Evolutionary conservation across 352 stramenopile genomes (phyloP).

Genomic region (Phytophthora tubulina): DNA sequence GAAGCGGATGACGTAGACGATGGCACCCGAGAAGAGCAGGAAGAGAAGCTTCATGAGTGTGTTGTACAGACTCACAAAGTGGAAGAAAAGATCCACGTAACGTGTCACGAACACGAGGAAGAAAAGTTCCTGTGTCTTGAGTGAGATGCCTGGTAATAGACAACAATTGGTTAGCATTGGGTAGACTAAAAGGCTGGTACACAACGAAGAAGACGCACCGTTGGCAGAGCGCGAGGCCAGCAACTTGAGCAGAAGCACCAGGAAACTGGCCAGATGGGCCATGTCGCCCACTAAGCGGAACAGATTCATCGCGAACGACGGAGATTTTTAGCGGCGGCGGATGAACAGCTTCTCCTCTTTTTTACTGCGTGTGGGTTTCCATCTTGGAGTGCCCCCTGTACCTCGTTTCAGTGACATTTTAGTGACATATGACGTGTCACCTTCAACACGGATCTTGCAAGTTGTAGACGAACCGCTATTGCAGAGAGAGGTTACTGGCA

Average conservation of each 20-base stretch:
- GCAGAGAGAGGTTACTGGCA: too few species aligned
- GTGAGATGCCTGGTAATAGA: conserved; percentile 91
- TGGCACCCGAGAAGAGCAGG: conserved; percentile 95
- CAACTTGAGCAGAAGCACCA: conserved; percentile 98
- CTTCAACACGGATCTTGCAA: conserved; percentile 17
- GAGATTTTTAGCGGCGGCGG: conserved; percentile 7
- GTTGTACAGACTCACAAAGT: conserved; percentile 98
- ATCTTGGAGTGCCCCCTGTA: conserved; percentile 10
- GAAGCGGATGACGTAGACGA: conserved; percentile 98
- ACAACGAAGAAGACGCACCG: conserved; percentile 43
- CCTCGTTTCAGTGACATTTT: conserved; percentile 31
- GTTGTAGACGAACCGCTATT: conserved; percentile 6
- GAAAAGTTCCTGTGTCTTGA: conserved; percentile 99
- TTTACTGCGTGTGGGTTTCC: conserved; percentile 14
- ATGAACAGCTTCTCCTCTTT: neutral
- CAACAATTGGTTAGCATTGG: neutral
- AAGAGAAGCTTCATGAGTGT: conserved; percentile 99
- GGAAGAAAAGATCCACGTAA: conserved; percentile 99
- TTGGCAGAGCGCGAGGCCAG: conserved; percentile 84
- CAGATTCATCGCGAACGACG: conserved; percentile 89
- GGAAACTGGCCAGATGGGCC: conserved; percentile 98
- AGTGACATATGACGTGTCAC: conserved; percentile 45
- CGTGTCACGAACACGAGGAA: conserved; percentile 98
- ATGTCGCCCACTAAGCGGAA: conserved; percentile 99
- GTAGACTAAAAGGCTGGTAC: neutral